A percentile compares a stretch with the other conserved stretches of the same genome.
Evolutionary conservation across 1,284 basidiomycete genomes (phyloP).

Genomic region (Amylostereum areolatum): DNA sequence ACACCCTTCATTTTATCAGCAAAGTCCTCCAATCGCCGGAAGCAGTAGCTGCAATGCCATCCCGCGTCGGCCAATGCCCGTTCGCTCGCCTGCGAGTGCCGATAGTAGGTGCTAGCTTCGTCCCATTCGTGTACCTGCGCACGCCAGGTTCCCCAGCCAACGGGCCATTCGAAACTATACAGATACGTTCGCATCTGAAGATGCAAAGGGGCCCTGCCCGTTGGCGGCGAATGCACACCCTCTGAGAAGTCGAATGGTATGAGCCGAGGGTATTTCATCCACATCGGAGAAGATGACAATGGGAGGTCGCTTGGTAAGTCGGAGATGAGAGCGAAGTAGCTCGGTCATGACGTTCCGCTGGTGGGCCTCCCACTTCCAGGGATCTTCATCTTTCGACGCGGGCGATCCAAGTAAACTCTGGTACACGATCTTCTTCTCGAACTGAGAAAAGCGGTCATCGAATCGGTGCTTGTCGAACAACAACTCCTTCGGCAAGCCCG

Average conservation of each 20-base stretch:
- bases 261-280: constrained; percentile 59
- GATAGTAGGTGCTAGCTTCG: constrained; percentile 32
- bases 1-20: constrained; percentile 48
- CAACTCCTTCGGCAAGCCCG: constrained; percentile 51
- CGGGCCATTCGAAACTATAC: constrained; percentile 61
- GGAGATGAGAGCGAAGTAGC: constrained; percentile 33
- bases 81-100: constrained; percentile 51
- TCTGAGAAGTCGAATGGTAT: constrained; percentile 51
- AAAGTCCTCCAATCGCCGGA: constrained; percentile 54
- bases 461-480: constrained; percentile 40
- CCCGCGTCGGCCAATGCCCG: constrained; percentile 55
- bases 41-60: constrained; percentile 63
- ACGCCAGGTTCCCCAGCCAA: constrained; percentile 50
- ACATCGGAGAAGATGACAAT: constrained; percentile 65
- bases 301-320: constrained; percentile 22
- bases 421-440: constrained; percentile 51
- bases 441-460: constrained; percentile 39
- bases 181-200: constrained; percentile 61
- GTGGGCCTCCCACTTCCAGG: constrained; percentile 31
- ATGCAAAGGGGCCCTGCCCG: constrained; percentile 37
- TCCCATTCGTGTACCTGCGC: constrained; percentile 47
- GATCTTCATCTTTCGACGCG: constrained; percentile 24
- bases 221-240: constrained; percentile 47
- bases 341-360: constrained; percentile 36
- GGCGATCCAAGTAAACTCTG: constrained; percentile 22